Base-by-base conservation (phyloP, 2,329 filamentous ascomycete genomes). In the Ascochyta fabae region DNA sequence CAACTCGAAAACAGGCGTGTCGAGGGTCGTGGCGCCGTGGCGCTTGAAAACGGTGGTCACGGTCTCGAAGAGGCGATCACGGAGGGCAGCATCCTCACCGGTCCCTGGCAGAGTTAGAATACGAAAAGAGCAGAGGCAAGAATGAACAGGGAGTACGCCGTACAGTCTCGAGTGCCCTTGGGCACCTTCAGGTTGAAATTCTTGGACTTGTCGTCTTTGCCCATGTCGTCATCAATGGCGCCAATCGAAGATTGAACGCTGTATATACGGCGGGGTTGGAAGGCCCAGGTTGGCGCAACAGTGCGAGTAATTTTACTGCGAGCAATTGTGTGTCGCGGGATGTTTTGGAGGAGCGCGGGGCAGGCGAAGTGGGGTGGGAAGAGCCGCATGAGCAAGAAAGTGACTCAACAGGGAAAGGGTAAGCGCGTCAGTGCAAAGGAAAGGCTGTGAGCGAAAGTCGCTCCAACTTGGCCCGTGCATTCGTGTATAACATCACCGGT, bases 141-240 rank as follows among this genome's bases (percentile, higher is more conserved):
- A 35, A 92, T 35, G 88, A 76, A 84, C 84, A 65, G 88, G 89
- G 71, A 87, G 83, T 89, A 8, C 7, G 60, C 31, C 75, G 48
- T 74, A 87, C 87, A 96, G 76, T 96, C 92, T 74, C 91, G 90
- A 63, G 92, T 96, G 66, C 92, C 92, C 83, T 96, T 96, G 60
- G 92, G 91, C 71, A 89, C 91, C 83, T 96, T 96, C 74, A 96
- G 83, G 77, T 87, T 86, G 77, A 89, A 88, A 49, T 73, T 68
- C 53, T 70, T 66, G 53, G 62, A 53, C 54, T 73, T 77, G 67
- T 66, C 76, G 66, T 79, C 77, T 67, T 80, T 80, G 55, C 77
- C 78, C 79, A 81, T 81, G 26, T 74, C 72, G 73, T 71, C 65
- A 58, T 66, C 61, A 56, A 61, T 40, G 26, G 58, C 44, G 40